Evolutionary conservation across 1,139 yeast species (phyloP).

Genomic region (Pichia sp.): DNA sequence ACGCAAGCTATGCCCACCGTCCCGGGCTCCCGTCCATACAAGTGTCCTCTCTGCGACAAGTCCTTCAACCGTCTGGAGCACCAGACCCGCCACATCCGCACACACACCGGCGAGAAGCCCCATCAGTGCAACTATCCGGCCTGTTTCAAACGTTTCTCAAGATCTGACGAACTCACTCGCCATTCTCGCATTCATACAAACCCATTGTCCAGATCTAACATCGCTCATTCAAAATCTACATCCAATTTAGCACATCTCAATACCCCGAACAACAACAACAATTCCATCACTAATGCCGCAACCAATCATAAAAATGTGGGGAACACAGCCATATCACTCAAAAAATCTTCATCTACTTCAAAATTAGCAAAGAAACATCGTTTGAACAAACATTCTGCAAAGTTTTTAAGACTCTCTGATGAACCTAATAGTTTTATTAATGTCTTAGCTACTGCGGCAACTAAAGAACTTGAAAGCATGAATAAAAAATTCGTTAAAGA

Average conservation of each 20-base stretch:
- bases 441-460: conserved; percentile 74
- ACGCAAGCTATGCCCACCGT: neutral
- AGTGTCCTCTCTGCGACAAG: conserved; percentile 86
- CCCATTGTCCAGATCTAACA: conserved; percentile 37
- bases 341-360: conserved; percentile 33
- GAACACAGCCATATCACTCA: no score
- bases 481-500: neutral
- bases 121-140: conserved; percentile 87
- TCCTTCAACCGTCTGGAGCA: conserved; percentile 91
- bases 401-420: neutral
- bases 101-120: conserved; percentile 95
- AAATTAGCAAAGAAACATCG: conserved; percentile 48
- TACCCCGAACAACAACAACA: neutral
- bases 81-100: conserved; percentile 88
- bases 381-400: neutral
- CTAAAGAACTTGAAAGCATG: conserved; percentile 68
- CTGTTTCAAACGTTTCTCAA: conserved; percentile 75
- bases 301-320: no score
- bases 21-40: conserved; percentile 54
- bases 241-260: conserved; percentile 6
- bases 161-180: conserved; percentile 87
- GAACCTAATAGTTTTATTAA: conserved; percentile 38
- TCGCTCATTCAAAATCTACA: conserved; percentile 14
- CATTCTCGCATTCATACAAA: conserved; percentile 83
- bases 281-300: no score